Percentiles rank a stretch among this genome's conserved stretches.
Conservation (phyloP, 176 grass and related monocot genomes). For the Rhynchospora pubera region DNA sequence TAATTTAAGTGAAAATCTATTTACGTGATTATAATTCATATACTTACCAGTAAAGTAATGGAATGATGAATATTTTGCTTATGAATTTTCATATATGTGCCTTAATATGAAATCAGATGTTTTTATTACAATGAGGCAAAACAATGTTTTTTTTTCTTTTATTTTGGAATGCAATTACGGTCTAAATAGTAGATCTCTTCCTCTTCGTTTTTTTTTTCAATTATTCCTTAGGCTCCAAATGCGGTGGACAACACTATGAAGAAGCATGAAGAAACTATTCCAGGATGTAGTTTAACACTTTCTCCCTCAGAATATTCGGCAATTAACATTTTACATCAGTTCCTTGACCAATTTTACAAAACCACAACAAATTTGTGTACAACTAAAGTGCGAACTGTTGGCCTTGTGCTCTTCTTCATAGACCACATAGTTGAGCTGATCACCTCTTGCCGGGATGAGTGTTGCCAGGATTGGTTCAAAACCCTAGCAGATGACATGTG, state of each 20-base stretch:
- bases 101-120: not conserved
- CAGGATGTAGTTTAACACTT: slow-evolving; percentile 43
- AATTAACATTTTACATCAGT: slow-evolving; percentile 54
- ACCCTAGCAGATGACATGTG: slow-evolving; percentile 65
- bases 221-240: slow-evolving; percentile 48
- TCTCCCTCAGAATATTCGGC: slow-evolving; percentile 46
- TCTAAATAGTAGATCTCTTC: slow-evolving; percentile 6
- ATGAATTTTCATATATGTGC: not conserved
- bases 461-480: slow-evolving; percentile 72
- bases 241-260: slow-evolving; percentile 74
- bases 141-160: not conserved
- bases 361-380: slow-evolving; percentile 86
- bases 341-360: slow-evolving; percentile 84
- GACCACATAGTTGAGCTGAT: slow-evolving; percentile 88
- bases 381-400: slow-evolving; percentile 70
- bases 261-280: slow-evolving; percentile 74
- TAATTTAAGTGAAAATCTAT: not conserved
- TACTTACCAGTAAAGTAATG: not conserved
- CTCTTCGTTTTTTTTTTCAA: not conserved
- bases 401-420: slow-evolving; percentile 91
- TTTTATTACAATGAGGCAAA: not conserved
- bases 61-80: not conserved
- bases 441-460: slow-evolving; percentile 32
- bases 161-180: not conserved
- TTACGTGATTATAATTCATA: not conserved